phyloP scores from a whole-genome alignment of 352 stramenopile species.

The Globisporangium nagaii region DNA sequence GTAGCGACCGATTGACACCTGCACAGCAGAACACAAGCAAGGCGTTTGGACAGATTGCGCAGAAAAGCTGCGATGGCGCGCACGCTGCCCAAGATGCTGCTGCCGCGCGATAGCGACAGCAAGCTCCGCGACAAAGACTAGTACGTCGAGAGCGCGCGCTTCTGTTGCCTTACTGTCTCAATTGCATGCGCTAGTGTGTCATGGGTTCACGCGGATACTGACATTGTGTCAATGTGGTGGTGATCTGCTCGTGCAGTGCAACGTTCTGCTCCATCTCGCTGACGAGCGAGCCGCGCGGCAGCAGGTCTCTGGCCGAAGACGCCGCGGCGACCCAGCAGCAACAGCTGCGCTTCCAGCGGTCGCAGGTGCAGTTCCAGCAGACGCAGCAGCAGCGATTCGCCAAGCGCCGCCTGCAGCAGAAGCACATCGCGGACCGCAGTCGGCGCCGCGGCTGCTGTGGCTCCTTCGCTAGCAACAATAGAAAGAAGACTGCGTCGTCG shows the following conservation, averaged over 20 bases:
- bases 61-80: conserved; percentile 1
- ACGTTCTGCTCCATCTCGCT: conserved; percentile 65
- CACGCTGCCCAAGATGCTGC: conserved; percentile 1
- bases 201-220: neutral
- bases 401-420: conserved; percentile 6
- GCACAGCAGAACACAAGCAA: neutral
- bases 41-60: neutral
- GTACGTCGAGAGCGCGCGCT: conserved; percentile 16
- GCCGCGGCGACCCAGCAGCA: conserved; percentile 11
- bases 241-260: conserved; percentile 15
- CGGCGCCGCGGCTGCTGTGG: no score
- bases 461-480: neutral
- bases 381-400: conserved; percentile 13
- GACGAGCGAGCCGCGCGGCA: conserved; percentile 38
- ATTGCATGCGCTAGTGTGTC: neutral
- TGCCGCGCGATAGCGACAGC: conserved; percentile 1
- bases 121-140: conserved; percentile 20
- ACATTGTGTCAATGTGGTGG: conserved; percentile 3
- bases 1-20: neutral
- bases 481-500: no score
- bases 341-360: neutral
- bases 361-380: conserved; percentile 11
- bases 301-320: conserved; percentile 33
- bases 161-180: neutral
- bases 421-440: neutral